Evolutionary conservation across 768 basidiomycete genomes (phyloP).

Genomic region (Royoungia palumana): DNA sequence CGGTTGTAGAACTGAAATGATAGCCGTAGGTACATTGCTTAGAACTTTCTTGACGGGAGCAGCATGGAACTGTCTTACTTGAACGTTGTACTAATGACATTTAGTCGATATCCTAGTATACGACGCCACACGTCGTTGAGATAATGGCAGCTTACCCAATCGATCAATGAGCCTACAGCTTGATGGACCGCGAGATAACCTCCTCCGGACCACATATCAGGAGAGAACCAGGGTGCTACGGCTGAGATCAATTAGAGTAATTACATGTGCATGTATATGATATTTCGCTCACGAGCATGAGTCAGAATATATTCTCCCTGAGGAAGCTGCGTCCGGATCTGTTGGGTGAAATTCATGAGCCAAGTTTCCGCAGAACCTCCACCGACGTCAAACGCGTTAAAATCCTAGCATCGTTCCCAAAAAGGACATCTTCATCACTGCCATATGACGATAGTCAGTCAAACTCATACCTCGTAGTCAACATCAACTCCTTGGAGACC

Average conservation of each 20-base stretch:
- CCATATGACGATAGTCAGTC: not conserved
- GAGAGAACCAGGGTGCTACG: conserved; percentile 44
- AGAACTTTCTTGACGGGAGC: not conserved
- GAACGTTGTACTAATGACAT: conserved; percentile 39
- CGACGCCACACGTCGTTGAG: not conserved
- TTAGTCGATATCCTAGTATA: not conserved
- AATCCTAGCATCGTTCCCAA: conserved; percentile 41
- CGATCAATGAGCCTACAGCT: conserved; percentile 41
- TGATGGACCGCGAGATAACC: conserved; percentile 40
- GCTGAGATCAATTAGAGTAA: conserved; percentile 20
- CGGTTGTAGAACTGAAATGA: conserved; percentile 20
- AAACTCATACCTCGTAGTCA: conserved; percentile 42
- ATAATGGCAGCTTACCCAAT: conserved; percentile 33
- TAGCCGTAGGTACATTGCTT: too few relatives aligned
- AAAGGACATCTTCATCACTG: not conserved
- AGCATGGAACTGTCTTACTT: conserved; percentile 18
- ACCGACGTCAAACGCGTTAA: conserved; percentile 44
- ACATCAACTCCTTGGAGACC: conserved; percentile 50
- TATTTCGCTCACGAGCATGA: conserved; percentile 31
- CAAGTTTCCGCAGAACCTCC: conserved; percentile 47
- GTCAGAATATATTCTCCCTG: conserved; percentile 32
- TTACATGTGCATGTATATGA: too few relatives aligned
- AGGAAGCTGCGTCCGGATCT: conserved; percentile 31
- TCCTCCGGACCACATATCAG: conserved; percentile 34
- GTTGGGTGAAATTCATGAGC: conserved; percentile 31